Evolutionary conservation across 306 rosid genomes (phyloP), one percentile per base, ranked within the genome.

Genomic region (Heteromeles arbutifolia): DNA sequence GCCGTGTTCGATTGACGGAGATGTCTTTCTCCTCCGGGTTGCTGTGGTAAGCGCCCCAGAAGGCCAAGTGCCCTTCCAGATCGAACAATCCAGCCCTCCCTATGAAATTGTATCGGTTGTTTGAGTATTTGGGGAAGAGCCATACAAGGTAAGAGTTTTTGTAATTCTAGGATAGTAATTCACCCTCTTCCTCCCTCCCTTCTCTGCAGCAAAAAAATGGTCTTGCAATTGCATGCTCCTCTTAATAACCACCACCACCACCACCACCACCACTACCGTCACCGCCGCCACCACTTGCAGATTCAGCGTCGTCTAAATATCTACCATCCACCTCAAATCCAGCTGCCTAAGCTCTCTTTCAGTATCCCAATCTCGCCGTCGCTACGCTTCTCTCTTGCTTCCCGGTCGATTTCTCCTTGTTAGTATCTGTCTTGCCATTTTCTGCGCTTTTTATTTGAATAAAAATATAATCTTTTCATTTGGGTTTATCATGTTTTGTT

Each of bases 171-270:
- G 39, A 34, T 34, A 6, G 39, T 34, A 34, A 6, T 34, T 34
- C 39, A 34, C 11, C 63, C 3, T 37, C 61, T 54, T 14, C 53
- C 8, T 26, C 32, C n/a, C 10, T 61, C 31, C 17, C 65, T 61
- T 6, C 29, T n/a, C 58, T 6, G 24, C 62, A 56, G 21, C 54
- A 17, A n/a, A 9, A 13, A 66, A 10, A 80, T 84, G 88, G 72
- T 19, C 18, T 45, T 79, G 53, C 59, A 48, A 41, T 41, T 41
- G 44, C 44, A 41, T 21, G 41, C 72, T 72, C n/a, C 32, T 5
- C 5, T 13, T 26, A 37, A 56, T 66, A 52, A 4, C 57, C 69
- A 50, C 18, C 44, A 41, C 44, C 44, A 39, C 43, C 11, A 37
- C 43, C 37, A 4, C 56, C 62, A 43, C 14, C 43, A 39, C 11